Conservation (phyloP, 2,329 filamentous ascomycete species). For the Penicillium thymicola region DNA sequence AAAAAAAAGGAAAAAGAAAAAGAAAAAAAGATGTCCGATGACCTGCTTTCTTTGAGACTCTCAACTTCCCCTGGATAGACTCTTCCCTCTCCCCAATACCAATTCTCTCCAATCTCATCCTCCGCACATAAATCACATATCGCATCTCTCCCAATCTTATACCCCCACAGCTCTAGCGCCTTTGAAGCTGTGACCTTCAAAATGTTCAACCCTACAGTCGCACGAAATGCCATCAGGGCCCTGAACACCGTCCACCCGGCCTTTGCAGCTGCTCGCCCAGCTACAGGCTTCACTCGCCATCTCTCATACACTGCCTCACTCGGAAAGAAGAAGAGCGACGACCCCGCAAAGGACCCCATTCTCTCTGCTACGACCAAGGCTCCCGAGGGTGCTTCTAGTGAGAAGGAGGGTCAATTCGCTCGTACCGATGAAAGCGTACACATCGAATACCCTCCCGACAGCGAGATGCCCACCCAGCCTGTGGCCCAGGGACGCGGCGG, state of each 20-base stretch:
- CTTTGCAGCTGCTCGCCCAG: slow-evolving; percentile 15
- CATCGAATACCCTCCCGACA: slow-evolving; percentile 73
- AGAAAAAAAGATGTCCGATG: not conserved
- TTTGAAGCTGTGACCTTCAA: not conserved
- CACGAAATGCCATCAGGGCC: slow-evolving; percentile 27
- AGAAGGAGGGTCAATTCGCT: slow-evolving; percentile 66
- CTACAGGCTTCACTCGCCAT: slow-evolving; percentile 19
- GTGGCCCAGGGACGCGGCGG: slow-evolving; percentile 75
- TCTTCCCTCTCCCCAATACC: not conserved
- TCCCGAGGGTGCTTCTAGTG: slow-evolving; percentile 28
- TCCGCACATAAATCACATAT: not conserved
- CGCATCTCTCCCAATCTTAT: not conserved
- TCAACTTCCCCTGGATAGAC: not conserved
- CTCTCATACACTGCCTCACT: slow-evolving; percentile 32
- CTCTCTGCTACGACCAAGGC: slow-evolving; percentile 31
- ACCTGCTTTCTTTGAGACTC: not conserved
- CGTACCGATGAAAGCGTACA: slow-evolving; percentile 76
- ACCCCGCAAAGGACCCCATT: slow-evolving; percentile 26
- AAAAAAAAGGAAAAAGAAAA: not conserved
- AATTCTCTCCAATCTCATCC: too few species aligned
- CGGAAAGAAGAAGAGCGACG: slow-evolving; percentile 25
- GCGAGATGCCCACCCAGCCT: slow-evolving; percentile 66
- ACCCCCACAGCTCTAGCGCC: not conserved
- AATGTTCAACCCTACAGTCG: slow-evolving; percentile 31
- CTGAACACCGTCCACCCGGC: slow-evolving; percentile 9